A percentile compares a stretch with the other conserved stretches of the same genome.
phyloP scores from a whole-genome alignment of 768 basidiomycete genomes.

The Termitomyces sp. region DNA sequence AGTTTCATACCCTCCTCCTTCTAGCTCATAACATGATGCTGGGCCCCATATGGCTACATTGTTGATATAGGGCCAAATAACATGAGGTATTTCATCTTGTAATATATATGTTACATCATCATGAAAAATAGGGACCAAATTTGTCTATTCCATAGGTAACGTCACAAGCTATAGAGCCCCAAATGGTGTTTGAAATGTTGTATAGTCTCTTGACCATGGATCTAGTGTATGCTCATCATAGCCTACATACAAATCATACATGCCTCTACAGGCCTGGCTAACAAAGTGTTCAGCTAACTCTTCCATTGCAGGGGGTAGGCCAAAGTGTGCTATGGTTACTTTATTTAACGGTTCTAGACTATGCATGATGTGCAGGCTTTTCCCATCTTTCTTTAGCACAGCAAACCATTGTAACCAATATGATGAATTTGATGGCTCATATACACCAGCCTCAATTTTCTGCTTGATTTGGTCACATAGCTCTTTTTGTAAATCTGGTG shows the following conservation, averaged over 20 bases:
- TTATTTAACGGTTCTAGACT: conserved; percentile 32
- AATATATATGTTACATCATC: conserved; percentile 33
- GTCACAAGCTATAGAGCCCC: conserved; percentile 14
- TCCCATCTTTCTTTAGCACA: conserved; percentile 2
- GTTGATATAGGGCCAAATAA: no score
- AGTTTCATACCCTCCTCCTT: conserved; percentile 26
- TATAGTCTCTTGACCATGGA: conserved; percentile 23
- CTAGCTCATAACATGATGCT: conserved; percentile 20
- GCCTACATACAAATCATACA: no score
- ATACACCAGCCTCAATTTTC: conserved; percentile 26
- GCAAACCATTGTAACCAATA: conserved; percentile 20
- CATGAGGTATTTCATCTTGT: conserved; percentile 10
- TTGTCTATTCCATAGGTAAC: no score
- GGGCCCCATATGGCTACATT: no score
- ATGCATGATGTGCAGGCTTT: conserved; percentile 30
- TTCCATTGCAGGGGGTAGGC: no score
- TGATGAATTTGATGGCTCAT: conserved; percentile 26
- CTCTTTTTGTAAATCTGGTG: conserved; percentile 16
- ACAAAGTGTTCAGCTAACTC: no score
- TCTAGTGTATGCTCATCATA: no score
- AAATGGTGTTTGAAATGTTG: conserved; percentile 33
- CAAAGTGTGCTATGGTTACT: conserved; percentile 32
- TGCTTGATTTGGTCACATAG: conserved; percentile 15
- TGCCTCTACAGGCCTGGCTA: no score
- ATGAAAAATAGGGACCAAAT: conserved; percentile 30